Percentiles rank a stretch among this genome's conserved stretches.
Evolutionary conservation across 331 rosid species (phyloP).

Genomic region (Saraca asoca): DNA sequence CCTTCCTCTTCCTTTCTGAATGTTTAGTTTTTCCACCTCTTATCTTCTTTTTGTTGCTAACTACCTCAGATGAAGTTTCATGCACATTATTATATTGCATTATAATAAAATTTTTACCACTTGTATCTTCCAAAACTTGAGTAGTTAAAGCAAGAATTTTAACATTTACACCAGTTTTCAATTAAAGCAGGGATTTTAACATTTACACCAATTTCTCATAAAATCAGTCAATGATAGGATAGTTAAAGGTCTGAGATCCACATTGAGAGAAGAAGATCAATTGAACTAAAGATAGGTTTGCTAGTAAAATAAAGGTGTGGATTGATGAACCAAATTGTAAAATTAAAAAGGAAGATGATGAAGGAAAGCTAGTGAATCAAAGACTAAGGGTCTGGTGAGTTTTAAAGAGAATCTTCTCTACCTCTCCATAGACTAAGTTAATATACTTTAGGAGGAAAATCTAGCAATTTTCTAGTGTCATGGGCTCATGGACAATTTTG

Average conservation of each 20-base stretch:
- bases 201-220: conserved; percentile 36
- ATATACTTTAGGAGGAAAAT: not conserved
- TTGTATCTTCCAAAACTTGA: conserved; percentile 33
- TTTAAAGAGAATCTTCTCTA: conserved; percentile 77
- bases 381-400: conserved; percentile 69
- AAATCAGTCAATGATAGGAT: conserved; percentile 36
- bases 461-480: conserved; percentile 2
- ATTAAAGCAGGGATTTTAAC: conserved; percentile 38
- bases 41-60: conserved; percentile 15
- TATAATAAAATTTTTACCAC: conserved; percentile 41
- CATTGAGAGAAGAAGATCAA: conserved; percentile 37
- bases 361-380: conserved; percentile 69
- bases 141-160: conserved; percentile 38
- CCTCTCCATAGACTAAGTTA: conserved; percentile 56
- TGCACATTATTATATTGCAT: conserved; percentile 12
- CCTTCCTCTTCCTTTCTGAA: not conserved
- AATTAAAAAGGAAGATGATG: conserved; percentile 52
- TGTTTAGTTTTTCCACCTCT: not conserved
- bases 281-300: conserved; percentile 50
- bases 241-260: conserved; percentile 39
- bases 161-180: conserved; percentile 37
- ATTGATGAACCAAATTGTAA: conserved; percentile 62
- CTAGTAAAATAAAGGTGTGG: conserved; percentile 49
- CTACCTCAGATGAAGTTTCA: conserved; percentile 26
- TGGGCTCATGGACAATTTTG: conserved; percentile 29